phyloP scores from a whole-genome alignment of 257 asterid species.

The Solanum lycopersicoides region DNA sequence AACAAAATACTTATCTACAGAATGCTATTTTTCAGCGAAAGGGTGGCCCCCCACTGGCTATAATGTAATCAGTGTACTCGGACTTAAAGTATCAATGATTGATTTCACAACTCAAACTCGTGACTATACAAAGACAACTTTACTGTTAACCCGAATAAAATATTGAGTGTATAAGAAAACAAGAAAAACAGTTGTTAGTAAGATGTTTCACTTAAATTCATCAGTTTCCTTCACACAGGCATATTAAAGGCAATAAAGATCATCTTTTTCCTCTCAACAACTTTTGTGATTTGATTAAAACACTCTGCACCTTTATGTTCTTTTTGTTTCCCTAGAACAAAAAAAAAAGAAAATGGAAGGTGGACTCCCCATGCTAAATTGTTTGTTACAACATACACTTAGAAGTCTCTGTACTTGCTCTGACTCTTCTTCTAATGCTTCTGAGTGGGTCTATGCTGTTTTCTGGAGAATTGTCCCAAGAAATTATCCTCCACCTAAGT shows the following conservation, averaged over 20 bases:
- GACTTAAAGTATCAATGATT: fast-evolving
- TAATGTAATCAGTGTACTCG: background rate
- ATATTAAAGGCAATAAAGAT: background rate
- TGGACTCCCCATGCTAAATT: slow-evolving; percentile 69
- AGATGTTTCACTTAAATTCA: background rate
- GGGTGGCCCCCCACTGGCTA: background rate
- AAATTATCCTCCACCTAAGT: slow-evolving; percentile 86
- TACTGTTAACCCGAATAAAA: background rate
- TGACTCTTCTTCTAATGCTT: slow-evolving; percentile 28
- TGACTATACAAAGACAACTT: background rate
- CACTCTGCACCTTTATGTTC: slow-evolving; percentile 3
- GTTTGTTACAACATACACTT: slow-evolving; percentile 70
- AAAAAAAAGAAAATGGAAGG: slow-evolving; percentile 43
- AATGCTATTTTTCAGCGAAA: background rate
- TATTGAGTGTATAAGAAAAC: background rate
- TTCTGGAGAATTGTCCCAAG: slow-evolving; percentile 85
- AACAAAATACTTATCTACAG: background rate
- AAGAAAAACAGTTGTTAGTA: background rate
- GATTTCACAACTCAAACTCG: background rate
- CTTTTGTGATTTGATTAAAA: slow-evolving; percentile 16
- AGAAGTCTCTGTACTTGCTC: slow-evolving; percentile 54
- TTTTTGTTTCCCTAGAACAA: slow-evolving; percentile 4
- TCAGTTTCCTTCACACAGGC: slow-evolving; percentile 5
- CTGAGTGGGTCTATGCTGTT: slow-evolving; percentile 76
- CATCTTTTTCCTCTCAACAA: slow-evolving; percentile 11